These are phyloP conservation scores for Pythium aquatile DNA, from an alignment of 352 stramenopile genomes.

Conservation along the genomic window DNA sequence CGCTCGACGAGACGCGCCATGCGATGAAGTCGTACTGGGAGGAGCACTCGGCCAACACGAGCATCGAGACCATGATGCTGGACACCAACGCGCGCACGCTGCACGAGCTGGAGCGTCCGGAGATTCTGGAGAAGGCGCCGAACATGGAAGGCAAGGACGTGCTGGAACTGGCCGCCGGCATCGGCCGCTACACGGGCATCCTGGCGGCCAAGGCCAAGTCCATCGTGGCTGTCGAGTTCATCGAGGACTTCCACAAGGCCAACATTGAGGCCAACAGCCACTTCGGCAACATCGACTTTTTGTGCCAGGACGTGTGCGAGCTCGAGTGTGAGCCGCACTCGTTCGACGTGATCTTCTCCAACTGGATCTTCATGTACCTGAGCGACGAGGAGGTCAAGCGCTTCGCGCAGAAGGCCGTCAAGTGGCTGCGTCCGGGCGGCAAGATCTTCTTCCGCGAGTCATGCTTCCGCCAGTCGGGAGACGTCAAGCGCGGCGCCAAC, in stretches of 20 bases:
- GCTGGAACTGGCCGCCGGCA: constrained; percentile 29
- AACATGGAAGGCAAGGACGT: constrained; percentile 37
- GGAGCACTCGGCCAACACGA: constrained; percentile 64
- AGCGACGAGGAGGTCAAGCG: constrained; percentile 28
- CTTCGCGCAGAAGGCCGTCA: constrained; percentile 30
- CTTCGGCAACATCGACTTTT: constrained; percentile 57
- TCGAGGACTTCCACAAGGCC: constrained; percentile 34
- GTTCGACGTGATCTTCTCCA: constrained; percentile 40
- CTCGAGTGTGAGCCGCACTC: constrained; percentile 52
- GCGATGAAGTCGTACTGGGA: constrained; percentile 84
- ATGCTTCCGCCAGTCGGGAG: constrained; percentile 31
- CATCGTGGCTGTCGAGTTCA: constrained; percentile 32
- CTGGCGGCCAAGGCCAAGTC: constrained; percentile 24
- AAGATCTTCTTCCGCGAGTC: constrained; percentile 37
- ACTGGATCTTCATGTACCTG: constrained; percentile 37
- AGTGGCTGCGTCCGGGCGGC: constrained; percentile 31
- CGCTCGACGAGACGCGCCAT: constrained; percentile 49
- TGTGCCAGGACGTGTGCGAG: constrained; percentile 67
- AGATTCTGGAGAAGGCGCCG: constrained; percentile 74
- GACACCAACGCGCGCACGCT: constrained; percentile 76
- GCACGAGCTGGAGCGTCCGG: constrained; percentile 70
- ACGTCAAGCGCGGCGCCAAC: constrained; percentile 30
- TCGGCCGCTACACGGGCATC: constrained; percentile 40
- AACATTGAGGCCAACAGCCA: constrained; percentile 37
- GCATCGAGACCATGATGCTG: constrained; percentile 84